Base-by-base conservation (phyloP, 352 stramenopile genomes). In the Pythium apleroticum region DNA sequence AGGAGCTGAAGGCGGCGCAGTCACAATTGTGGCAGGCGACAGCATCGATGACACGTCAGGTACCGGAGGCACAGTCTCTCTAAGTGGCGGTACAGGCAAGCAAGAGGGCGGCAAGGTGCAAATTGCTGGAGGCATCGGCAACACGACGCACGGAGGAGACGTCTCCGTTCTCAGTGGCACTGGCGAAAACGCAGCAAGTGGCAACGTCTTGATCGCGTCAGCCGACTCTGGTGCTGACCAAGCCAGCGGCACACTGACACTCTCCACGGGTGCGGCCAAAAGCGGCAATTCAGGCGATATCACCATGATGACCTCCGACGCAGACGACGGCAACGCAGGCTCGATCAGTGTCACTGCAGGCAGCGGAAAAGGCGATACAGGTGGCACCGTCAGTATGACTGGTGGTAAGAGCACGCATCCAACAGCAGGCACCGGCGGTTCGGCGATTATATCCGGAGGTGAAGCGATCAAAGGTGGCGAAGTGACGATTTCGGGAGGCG, bases 341-440 rank as follows among this genome's bases (percentile, higher is more conserved):
- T 72, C 45, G 56, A 77, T 81, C 27, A 75, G 56, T 28, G 30
- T 75, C 20, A 57, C 71, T 9, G 73, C 67, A 17, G 73, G 74
- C 2, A 77, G 54, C 17, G 63, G 68, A 9, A 57, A 69, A 8
- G 22, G 20, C 5, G 25, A 30, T 5, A 59, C 73, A 37, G 66
- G 62, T 14, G 62, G 63, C 10, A 57, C 43, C 3, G 49, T 77
- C 5, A 73, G 46, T 27, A 56, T 79, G 17, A 35, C 64, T 24
- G 69, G 62, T 56, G 69, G 72, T 5, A 60, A 57, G 45, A 79
- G 55, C 46, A 72, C 58, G 3, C 61, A 80, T 11, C 31, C 31
- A 24, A 52, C 46, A 1, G 60, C 48, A n/a, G 75, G 75, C 5
- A 72, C 62, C 14, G 78, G 77, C 27, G 75, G 70, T 20, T 52